These are phyloP conservation scores for Musa beccarii DNA, from an alignment of 176 grass and related monocot genomes.

Conservation along the genomic window DNA sequence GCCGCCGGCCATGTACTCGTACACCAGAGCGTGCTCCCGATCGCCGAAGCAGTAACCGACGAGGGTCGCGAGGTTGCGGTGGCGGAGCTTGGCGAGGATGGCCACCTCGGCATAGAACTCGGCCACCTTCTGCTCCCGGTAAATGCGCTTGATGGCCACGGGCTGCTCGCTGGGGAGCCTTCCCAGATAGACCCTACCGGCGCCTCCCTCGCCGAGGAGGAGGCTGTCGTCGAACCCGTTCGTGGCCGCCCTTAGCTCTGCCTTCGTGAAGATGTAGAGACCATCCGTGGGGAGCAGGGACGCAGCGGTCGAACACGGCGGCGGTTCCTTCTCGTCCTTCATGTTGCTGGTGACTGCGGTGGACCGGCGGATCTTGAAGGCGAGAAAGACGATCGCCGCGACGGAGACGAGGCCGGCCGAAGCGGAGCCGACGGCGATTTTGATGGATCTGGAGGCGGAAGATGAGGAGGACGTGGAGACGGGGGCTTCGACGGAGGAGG, in stretches of 20 bases:
- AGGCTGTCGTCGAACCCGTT: slow-evolving; percentile 45
- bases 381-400: slow-evolving; percentile 18
- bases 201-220: slow-evolving; percentile 44
- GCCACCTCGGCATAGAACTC: slow-evolving; percentile 65
- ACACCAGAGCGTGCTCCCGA: slow-evolving; percentile 39
- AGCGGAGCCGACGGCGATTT: slow-evolving; percentile 35
- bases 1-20: slow-evolving; percentile 68
- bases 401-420: slow-evolving; percentile 28
- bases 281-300: slow-evolving; percentile 43
- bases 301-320: not conserved
- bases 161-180: slow-evolving; percentile 46
- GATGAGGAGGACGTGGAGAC: not conserved
- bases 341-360: not conserved
- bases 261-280: slow-evolving; percentile 63
- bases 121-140: slow-evolving; percentile 37
- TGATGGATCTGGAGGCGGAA: slow-evolving; percentile 15
- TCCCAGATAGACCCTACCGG: slow-evolving; percentile 62
- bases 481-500: not conserved
- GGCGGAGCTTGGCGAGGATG: slow-evolving; percentile 59
- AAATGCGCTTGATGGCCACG: slow-evolving; percentile 62
- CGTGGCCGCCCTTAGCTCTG: slow-evolving; percentile 50
- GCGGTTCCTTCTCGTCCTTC: not conserved
- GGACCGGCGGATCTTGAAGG: slow-evolving; percentile 2
- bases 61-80: slow-evolving; percentile 53
- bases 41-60: slow-evolving; percentile 45